Evolutionary conservation across 768 basidiomycete species (phyloP).

Genomic region (Podaxis sp.): DNA sequence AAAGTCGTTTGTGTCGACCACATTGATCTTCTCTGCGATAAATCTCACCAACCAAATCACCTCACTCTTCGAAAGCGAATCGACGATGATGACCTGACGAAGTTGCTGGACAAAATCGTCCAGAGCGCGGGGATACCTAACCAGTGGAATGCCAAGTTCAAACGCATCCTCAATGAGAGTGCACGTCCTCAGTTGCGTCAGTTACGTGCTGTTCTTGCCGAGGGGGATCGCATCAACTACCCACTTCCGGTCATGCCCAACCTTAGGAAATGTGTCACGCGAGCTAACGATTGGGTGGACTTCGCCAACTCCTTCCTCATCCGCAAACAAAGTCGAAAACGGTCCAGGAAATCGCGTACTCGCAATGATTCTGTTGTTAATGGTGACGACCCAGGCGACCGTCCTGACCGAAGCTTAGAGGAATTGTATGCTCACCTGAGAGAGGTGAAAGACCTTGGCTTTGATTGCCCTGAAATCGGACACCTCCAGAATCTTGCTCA

Average conservation of each 20-base stretch:
- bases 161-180: constrained; percentile 61
- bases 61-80: constrained; percentile 75
- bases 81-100: constrained; percentile 71
- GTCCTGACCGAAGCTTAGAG: constrained; percentile 65
- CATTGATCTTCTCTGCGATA: constrained; percentile 67
- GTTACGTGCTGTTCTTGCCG: constrained; percentile 77
- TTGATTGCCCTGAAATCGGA: constrained; percentile 76
- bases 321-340: constrained; percentile 77
- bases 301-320: constrained; percentile 73
- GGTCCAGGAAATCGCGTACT: constrained; percentile 60
- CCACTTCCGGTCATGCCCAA: constrained; percentile 64
- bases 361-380: constrained; percentile 38
- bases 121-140: constrained; percentile 71
- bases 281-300: constrained; percentile 88
- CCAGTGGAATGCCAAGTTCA: constrained; percentile 71
- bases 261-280: constrained; percentile 74
- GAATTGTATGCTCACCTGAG: constrained; percentile 66
- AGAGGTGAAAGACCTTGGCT: constrained; percentile 77
- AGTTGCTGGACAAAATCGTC: constrained; percentile 59
- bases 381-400: constrained; percentile 57
- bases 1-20: constrained; percentile 88
- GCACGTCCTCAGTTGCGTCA: constrained; percentile 70
- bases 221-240: constrained; percentile 84
- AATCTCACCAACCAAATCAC: constrained; percentile 32
- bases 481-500: constrained; percentile 48